Conservation (phyloP, 495 filamentous ascomycete species). For the Hypoxylon trugodes region DNA sequence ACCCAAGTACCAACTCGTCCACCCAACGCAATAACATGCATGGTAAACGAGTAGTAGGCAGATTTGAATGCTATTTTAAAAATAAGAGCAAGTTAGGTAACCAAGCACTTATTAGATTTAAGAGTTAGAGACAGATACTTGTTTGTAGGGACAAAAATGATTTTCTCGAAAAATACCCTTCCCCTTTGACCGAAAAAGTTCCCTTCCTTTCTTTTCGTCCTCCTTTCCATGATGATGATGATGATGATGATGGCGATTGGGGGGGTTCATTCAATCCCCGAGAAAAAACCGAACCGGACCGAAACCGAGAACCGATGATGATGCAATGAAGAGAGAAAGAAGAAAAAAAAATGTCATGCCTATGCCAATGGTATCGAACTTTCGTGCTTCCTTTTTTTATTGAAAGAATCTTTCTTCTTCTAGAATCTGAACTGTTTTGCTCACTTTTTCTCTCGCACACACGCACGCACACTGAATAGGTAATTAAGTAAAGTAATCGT, state of each 20-base stretch:
- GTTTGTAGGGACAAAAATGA: too few species aligned
- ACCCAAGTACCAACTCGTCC: not conserved
- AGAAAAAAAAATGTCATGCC: slow-evolving; percentile 34
- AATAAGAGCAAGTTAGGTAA: too few species aligned
- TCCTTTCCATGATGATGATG: too few species aligned
- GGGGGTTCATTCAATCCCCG: too few species aligned
- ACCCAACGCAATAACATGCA: too few species aligned
- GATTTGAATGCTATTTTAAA: too few species aligned
- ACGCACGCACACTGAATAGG: not conserved
- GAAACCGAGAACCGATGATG: slow-evolving; percentile 9
- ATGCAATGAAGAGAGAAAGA: slow-evolving; percentile 5
- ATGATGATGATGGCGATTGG: too few species aligned
- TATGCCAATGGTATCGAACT: slow-evolving; percentile 13
- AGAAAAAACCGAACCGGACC: slow-evolving; percentile 10
- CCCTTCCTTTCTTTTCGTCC: not conserved
- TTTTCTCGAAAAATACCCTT: not conserved
- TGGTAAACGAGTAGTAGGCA: too few species aligned
- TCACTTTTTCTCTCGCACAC: slow-evolving; percentile 9
- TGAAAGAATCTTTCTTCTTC: slow-evolving; percentile 11
- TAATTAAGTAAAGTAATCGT: slow-evolving; percentile 12
- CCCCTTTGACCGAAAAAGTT: not conserved
- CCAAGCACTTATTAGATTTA: too few species aligned
- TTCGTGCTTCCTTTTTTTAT: slow-evolving; percentile 5
- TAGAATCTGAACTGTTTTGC: too few species aligned
- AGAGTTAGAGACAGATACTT: too few species aligned